Conservation (phyloP, 192 early-diverging fungal genomes). For the Podila clonocystis region DNA sequence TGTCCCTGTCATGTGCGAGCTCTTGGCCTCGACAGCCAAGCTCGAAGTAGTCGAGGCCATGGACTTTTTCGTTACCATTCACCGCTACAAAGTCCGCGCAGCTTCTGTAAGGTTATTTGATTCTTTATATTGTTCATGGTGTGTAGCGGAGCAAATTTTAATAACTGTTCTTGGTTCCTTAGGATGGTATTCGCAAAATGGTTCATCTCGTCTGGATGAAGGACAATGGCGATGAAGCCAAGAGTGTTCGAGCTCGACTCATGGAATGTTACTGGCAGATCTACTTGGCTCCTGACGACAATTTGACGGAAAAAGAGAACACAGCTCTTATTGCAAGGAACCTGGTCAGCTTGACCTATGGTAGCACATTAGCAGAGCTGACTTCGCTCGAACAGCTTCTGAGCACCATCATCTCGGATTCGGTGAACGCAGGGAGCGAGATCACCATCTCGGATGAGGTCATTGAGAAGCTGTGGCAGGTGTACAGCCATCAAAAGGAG, state of each 20-base stretch:
- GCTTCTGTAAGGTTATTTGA: slow-evolving; percentile 64
- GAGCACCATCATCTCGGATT: slow-evolving; percentile 76
- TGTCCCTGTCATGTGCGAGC: slow-evolving; percentile 80
- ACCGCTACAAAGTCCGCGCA: slow-evolving; percentile 86
- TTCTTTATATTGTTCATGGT: too few relatives aligned
- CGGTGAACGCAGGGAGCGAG: slow-evolving; percentile 27
- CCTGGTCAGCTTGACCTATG: slow-evolving; percentile 82
- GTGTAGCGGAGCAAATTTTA: too few relatives aligned
- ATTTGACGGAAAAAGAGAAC: slow-evolving; percentile 62
- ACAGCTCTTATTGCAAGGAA: slow-evolving; percentile 76
- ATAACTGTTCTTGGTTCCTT: not conserved
- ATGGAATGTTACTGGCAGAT: slow-evolving; percentile 82
- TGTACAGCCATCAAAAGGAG: slow-evolving; percentile 73
- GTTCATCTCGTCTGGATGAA: slow-evolving; percentile 93
- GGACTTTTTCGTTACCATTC: slow-evolving; percentile 90
- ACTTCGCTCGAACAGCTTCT: slow-evolving; percentile 96
- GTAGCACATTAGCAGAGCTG: slow-evolving; percentile 90
- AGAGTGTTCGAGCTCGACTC: slow-evolving; percentile 77
- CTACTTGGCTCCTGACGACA: slow-evolving; percentile 74
- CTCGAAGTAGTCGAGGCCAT: slow-evolving; percentile 96
- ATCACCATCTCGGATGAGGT: slow-evolving; percentile 71
- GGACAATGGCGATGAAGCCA: slow-evolving; percentile 75
- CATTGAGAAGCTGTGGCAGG: slow-evolving; percentile 84
- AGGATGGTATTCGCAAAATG: slow-evolving; percentile 94
- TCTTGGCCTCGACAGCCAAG: slow-evolving; percentile 91